phyloP scores from a whole-genome alignment of 2,329 filamentous ascomycete species.

The Lachnellula arida region DNA sequence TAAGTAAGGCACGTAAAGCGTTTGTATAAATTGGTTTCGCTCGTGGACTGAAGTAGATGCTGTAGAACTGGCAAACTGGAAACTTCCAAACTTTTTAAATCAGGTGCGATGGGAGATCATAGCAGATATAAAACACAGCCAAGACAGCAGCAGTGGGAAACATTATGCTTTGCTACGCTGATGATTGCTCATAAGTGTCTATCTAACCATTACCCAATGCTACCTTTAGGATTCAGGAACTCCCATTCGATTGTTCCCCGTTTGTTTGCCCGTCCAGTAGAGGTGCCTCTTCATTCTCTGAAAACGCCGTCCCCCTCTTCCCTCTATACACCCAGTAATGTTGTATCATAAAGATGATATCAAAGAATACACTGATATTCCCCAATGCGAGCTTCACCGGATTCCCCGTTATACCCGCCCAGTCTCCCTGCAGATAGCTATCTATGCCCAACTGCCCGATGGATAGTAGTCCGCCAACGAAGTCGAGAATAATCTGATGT shows the following conservation, averaged over 20 bases:
- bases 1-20: no score
- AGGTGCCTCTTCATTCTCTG: neutral
- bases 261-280: neutral
- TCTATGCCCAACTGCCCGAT: constrained; percentile 79
- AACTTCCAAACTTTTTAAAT: no score
- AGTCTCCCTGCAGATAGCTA: constrained; percentile 77
- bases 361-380: constrained; percentile 82
- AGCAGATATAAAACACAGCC: no score
- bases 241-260: neutral
- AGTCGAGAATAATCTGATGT: constrained; percentile 75
- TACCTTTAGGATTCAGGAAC: no score
- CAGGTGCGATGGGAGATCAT: no score
- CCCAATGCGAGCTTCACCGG: constrained; percentile 84
- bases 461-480: constrained; percentile 76
- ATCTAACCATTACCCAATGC: no score
- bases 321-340: constrained; percentile 74
- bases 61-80: no score
- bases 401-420: constrained; percentile 87
- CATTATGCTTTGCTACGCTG: no score
- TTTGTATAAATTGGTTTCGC: no score
- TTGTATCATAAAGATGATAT: constrained; percentile 79
- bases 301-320: neutral
- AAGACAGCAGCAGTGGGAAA: no score
- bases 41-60: no score
- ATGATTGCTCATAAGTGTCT: no score